Percentiles rank a stretch among this genome's conserved stretches.
Evolutionary conservation across 768 basidiomycete genomes (phyloP).

Genomic region (Kwoniella newhampshirensis): DNA sequence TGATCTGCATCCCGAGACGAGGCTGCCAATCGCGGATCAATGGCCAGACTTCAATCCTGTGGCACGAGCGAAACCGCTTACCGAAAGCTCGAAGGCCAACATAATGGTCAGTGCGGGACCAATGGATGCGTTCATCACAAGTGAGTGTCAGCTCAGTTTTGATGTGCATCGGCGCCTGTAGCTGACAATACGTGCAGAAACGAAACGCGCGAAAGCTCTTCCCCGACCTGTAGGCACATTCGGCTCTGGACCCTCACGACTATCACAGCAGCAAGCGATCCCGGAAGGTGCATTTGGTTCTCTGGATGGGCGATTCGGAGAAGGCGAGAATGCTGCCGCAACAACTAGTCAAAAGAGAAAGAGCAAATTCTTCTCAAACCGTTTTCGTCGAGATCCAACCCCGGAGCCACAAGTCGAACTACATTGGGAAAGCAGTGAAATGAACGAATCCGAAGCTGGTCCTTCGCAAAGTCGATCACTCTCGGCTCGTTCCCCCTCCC

Average conservation of each 20-base stretch:
- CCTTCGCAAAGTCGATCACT: conserved; percentile 25
- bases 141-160: conserved; percentile 26
- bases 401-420: conserved; percentile 10
- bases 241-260: conserved; percentile 39
- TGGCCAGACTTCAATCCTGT: conserved; percentile 45
- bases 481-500: conserved; percentile 34
- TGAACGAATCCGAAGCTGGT: conserved; percentile 12
- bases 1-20: conserved; percentile 50
- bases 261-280: conserved; percentile 30
- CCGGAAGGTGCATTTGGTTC: neutral
- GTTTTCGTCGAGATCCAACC: neutral
- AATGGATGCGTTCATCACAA: conserved; percentile 48
- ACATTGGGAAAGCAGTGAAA: conserved; percentile 25
- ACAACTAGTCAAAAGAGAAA: conserved; percentile 6
- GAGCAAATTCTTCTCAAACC: conserved; percentile 40
- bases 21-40: conserved; percentile 40
- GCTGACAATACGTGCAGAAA: conserved; percentile 5
- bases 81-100: conserved; percentile 31
- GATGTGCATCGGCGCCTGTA: neutral
- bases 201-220: conserved; percentile 19
- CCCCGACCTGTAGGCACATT: conserved; percentile 40
- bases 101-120: conserved; percentile 19
- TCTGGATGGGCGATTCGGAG: neutral
- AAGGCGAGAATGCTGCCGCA: neutral
- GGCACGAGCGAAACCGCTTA: conserved; percentile 9